Evolutionary conservation across 2,329 filamentous ascomycete species (phyloP), one percentile per base, ranked within the genome.

Genomic region (Amauroascus niger): DNA sequence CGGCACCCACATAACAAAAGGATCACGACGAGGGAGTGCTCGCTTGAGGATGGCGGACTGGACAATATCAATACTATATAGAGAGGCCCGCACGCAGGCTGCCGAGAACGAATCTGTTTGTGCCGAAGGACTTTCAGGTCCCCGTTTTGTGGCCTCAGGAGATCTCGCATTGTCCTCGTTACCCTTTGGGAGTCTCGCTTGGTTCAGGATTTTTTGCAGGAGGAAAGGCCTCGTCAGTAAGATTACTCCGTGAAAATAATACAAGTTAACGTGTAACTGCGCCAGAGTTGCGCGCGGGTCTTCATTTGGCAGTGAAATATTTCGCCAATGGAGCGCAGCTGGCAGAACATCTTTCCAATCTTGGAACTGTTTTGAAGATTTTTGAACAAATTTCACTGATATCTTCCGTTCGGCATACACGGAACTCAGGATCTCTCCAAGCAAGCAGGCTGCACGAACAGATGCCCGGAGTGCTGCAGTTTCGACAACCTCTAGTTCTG

Each of bases 231-330:
- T 73, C 1, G 79, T 82, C 1, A 86, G 72, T 0, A 86, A 71
- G 24, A 85, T 76, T 40, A 83, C 75, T 0, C 80, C 79, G 62
- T 85, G 81, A 53, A 76, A 79, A 54, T 83, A 79, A 33, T 84
- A 69, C 22, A 85, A 68, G 55, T 83, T 82, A 54, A 78, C 71
- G 58, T 85, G 82, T 5, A 85, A 66, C n/a, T 81, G 76, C 3
- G 79, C 77, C 32, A 84, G 76, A 2, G 77, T 76, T 56, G 79
- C 72, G 18, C 71, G 71, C n/a, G 75, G 68, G 35, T 69, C 62
- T 22, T 65, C 62, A 28, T 67, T 66, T 1, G 68, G 69, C 30
- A 68, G 67, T 5, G 69, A 67, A n/a, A 76, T 73, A 53, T 75
- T 73, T 39, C 72, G 71, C 71, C 75, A 77, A 59, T 78, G 74